Conservation (phyloP, 2,329 filamentous ascomycete species). For the Penicillium crustosum region DNA sequence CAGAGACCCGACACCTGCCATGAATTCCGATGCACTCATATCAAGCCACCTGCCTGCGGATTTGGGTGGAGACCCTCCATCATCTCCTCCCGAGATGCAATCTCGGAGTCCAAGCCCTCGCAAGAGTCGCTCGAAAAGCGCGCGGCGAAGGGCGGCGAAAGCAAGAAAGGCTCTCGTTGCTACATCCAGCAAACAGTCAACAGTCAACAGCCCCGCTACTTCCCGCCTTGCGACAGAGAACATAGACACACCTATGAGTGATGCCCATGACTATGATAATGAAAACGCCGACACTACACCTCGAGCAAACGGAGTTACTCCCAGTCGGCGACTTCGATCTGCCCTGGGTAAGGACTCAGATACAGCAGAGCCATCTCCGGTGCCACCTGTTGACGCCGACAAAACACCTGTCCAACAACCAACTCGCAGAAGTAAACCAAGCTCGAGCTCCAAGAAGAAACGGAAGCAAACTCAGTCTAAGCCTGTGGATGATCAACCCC, state of each 20-base stretch:
- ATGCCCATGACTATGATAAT: constrained; percentile 10
- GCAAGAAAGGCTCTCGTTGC: constrained; percentile 14
- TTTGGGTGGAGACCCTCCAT: constrained; percentile 31
- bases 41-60: not conserved
- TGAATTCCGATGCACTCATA: constrained; percentile 26
- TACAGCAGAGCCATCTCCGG: not conserved
- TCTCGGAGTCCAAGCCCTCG: constrained; percentile 25
- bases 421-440: constrained; percentile 12
- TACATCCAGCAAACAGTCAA: constrained; percentile 5
- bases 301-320: constrained; percentile 14
- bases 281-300: constrained; percentile 8
- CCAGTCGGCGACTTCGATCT: constrained; percentile 28
- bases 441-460: constrained; percentile 16
- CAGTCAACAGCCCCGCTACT: constrained; percentile 11
- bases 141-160: constrained; percentile 15
- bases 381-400: constrained; percentile 2
- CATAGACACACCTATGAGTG: constrained; percentile 6
- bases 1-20: constrained; percentile 31
- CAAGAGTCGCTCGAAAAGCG: constrained; percentile 14
- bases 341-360: constrained; percentile 19
- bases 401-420: constrained; percentile 5
- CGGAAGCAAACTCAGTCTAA: constrained; percentile 5
- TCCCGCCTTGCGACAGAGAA: not conserved
- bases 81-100: constrained; percentile 37
- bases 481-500: not conserved